Base-by-base conservation (phyloP, 202 grass and related monocot species). In the Sporobolus alterniflorus region DNA sequence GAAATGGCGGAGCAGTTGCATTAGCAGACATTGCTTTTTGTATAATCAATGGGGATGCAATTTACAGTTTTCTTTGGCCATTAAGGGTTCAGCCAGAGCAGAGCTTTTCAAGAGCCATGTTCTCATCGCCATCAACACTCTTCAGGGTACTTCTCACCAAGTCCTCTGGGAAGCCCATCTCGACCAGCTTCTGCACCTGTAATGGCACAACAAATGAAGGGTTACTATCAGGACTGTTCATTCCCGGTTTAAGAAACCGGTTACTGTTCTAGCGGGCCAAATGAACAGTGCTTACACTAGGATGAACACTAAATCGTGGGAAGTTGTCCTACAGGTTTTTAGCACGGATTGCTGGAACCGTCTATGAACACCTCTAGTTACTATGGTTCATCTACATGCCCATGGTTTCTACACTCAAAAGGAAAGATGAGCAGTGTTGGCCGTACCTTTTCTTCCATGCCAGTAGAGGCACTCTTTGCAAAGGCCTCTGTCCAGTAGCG, bases 121-220 rank as follows among this genome's bases (percentile, higher is more conserved):
- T 94, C 92, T 99, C 97, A 8, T 96, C 97, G 1, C 91, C 93
- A 34, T 96, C 92, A 7, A 96, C 97, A 28, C 86, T 94, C 78
- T 84, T 85, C 82, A 96, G 73, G 12, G 84, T 68, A 86, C 84
- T 96, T 91, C 89, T 96, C 78, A 96, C 93, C 47, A 88, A 54
- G 47, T 92, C 97, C 82, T 99, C 96, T 6, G 96, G 85, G 71
- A 99, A 99, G 62, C 96, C 96, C 96, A 99, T 99, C 82, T 99
- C 93, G 22, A 92, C 85, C 26, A 99, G 89, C 85, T 89, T 99
- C 89, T 92, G 87, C 17, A 96, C 89, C 96, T 99, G 75, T 29
- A 71, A 7, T 66, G 4, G 11, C 75, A 71, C 29, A 75, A 75
- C n/a, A n/a, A 71, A 80, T 36, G 4, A 52, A 73, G 44, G 69